Evolutionary conservation across 176 grass and related monocot genomes (phyloP), one percentile per base, ranked within the genome.

Genomic region (Coix lacrymajobi): DNA sequence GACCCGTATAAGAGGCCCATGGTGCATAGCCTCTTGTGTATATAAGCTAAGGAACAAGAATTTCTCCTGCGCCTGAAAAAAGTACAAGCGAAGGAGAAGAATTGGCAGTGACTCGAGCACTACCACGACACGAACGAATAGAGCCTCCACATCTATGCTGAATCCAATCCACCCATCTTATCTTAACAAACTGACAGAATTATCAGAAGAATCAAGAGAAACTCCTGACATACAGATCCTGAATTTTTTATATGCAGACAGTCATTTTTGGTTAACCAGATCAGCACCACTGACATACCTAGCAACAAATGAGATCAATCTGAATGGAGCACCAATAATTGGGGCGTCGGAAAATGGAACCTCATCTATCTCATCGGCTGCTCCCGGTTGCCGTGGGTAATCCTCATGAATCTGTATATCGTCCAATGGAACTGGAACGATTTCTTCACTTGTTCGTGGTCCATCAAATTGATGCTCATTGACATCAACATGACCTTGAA

Each of bases 291-390:
- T 91, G 64, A 96, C 96, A 83, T 83, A 99, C 75, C 87, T 96
- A 66, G 96, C 91, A 66, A 98, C 78, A 75, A 98, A 98, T 66
- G 96, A 98, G 73, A 98, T 92, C 75, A 95, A 83, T 48, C 96
- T 85, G 82, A 98, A 95, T 1, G 96, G 93, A 7, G 96, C 96
- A 15, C 96, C 96, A 26, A 90, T 91, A 8, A 98, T 90, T 14
- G 96, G 93, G 29, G 96, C 96, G 26, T 99, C 96, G 19, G 93
- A 80, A 10, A 99, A 79, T 39, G 96, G 89, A 86, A 93, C 69
- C 57, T 82, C 73, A 57, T 40, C 70, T 77, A 46, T 62, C 66
- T 90, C 82, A 69, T 73, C 61, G 19, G 75, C 64, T 44, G 54
- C 61, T 84, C 22, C 79, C 22, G 58, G 32, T 31, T 66, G 51